Evolutionary conservation across 2,329 filamentous ascomycete species (phyloP).

Genomic region (Cordyceps javanica): DNA sequence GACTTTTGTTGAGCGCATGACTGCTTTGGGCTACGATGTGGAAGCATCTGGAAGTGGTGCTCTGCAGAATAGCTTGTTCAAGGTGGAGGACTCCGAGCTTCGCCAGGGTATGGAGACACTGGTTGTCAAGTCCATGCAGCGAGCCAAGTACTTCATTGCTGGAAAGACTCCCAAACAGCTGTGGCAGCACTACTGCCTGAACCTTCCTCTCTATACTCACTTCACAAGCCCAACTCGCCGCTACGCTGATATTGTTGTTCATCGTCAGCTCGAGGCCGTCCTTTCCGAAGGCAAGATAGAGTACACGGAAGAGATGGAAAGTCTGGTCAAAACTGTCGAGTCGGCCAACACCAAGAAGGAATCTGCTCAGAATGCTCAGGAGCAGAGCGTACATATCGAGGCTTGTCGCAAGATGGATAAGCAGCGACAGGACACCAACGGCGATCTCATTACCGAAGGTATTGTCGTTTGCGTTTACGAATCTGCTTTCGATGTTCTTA

Average conservation of each 20-base stretch:
- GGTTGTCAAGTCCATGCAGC: conserved; percentile 89
- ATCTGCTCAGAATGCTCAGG: conserved; percentile 92
- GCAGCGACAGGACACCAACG: conserved; percentile 76
- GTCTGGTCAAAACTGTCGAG: conserved; percentile 84
- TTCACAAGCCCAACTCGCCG: conserved; percentile 93
- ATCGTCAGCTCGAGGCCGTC: conserved; percentile 85
- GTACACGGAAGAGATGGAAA: conserved; percentile 84
- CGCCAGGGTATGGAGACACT: conserved; percentile 98
- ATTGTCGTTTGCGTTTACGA: conserved; percentile 97
- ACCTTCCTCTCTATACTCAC: conserved; percentile 91
- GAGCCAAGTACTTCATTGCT: conserved; percentile 89
- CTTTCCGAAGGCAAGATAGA: conserved; percentile 77
- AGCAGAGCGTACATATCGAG: conserved; percentile 98
- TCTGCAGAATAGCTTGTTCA: conserved; percentile 91
- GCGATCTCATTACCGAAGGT: conserved; percentile 89
- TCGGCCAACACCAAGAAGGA: conserved; percentile 99
- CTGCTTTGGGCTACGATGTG: conserved; percentile 80
- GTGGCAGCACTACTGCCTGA: conserved; percentile 84
- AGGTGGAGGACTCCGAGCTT: conserved; percentile 79
- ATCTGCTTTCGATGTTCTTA: conserved; percentile 95
- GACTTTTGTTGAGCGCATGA: conserved; percentile 91
- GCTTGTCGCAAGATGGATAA: conserved; percentile 95
- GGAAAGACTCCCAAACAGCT: conserved; percentile 72
- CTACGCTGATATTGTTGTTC: conserved; percentile 91
- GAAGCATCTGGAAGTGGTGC: conserved; percentile 85